A percentile compares a stretch with the other conserved stretches of the same genome.
These are phyloP conservation scores for Hypomontagnella monticulosa DNA, from an alignment of 495 filamentous ascomycete genomes.

Conservation along the genomic window DNA sequence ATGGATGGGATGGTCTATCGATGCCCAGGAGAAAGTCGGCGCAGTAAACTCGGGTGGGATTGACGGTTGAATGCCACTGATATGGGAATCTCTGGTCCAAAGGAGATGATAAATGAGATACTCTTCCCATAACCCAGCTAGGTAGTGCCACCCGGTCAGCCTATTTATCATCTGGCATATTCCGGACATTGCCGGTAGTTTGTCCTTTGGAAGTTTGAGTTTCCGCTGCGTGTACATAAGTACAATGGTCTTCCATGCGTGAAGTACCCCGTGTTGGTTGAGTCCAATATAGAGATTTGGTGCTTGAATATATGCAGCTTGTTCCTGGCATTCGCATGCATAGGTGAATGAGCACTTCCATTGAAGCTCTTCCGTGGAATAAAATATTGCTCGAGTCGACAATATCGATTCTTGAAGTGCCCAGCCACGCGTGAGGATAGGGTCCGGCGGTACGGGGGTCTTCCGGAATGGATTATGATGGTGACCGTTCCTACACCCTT, in stretches of 20 bases:
- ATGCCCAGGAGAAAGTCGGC: constrained; percentile 19
- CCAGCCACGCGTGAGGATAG: constrained; percentile 9
- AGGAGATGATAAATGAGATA: constrained; percentile 13
- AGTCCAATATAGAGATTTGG: background rate
- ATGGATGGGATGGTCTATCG: background rate
- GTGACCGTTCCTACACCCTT: background rate
- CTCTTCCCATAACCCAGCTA: constrained; percentile 30
- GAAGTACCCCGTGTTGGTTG: background rate
- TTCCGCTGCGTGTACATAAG: constrained; percentile 3
- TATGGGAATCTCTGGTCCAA: constrained; percentile 3
- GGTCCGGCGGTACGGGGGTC: background rate
- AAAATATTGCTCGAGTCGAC: constrained; percentile 10
- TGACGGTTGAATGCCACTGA: no score
- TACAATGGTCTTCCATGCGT: constrained; percentile 5
- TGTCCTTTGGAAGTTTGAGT: constrained; percentile 4
- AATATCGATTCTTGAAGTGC: constrained; percentile 15
- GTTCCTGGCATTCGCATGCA: constrained; percentile 16
- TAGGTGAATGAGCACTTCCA: constrained; percentile 4
- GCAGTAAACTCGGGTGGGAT: constrained; percentile 2
- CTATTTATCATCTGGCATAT: constrained; percentile 10
- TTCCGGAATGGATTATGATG: background rate
- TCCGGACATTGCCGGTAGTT: constrained; percentile 12
- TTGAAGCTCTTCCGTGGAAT: constrained; percentile 17
- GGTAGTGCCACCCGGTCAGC: constrained; percentile 10
- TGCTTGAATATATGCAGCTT: background rate